phyloP scores from a whole-genome alignment of 2,329 filamentous ascomycete genomes.

The Aaosphaeria pasadenensis region DNA sequence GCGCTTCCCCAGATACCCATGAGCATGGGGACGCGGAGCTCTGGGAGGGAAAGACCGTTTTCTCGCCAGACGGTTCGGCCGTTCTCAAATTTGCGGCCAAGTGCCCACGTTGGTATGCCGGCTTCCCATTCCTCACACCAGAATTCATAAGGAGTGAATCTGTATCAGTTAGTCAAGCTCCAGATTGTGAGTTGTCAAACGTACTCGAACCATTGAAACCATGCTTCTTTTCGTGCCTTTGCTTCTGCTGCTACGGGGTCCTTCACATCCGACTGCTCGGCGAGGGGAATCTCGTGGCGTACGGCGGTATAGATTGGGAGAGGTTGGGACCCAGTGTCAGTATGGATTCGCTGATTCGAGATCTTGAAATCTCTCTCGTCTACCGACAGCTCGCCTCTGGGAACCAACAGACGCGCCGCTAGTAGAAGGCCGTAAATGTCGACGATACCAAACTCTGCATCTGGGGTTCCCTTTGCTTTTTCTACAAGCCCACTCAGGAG shows the following conservation, averaged over 20 bases:
- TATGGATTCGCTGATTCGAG: slow-evolving; percentile 76
- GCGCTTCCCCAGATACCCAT: slow-evolving; percentile 96
- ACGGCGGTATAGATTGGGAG: slow-evolving; percentile 95
- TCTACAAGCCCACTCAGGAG: slow-evolving; percentile 86
- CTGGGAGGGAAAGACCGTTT: slow-evolving; percentile 71
- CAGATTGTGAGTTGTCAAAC: slow-evolving; percentile 2
- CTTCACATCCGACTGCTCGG: slow-evolving; percentile 44
- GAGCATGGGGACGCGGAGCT: slow-evolving; percentile 77
- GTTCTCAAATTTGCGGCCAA: slow-evolving; percentile 77
- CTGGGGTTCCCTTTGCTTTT: slow-evolving; percentile 78
- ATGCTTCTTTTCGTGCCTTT: slow-evolving; percentile 63
- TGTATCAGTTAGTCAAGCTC: slow-evolving; percentile 3
- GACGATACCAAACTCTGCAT: slow-evolving; percentile 83
- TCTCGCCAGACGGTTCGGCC: slow-evolving; percentile 64
- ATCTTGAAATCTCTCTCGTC: slow-evolving; percentile 81
- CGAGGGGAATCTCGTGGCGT: slow-evolving; percentile 84
- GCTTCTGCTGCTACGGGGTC: slow-evolving; percentile 39
- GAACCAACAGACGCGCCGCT: slow-evolving; percentile 79
- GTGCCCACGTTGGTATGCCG: slow-evolving; percentile 91
- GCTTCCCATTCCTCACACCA: slow-evolving; percentile 91
- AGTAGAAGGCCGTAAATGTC: slow-evolving; percentile 89
- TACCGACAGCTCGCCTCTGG: slow-evolving; percentile 76
- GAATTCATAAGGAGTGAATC: slow-evolving; percentile 80
- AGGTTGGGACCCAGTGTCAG: slow-evolving; percentile 76
- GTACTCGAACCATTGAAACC: slow-evolving; percentile 98